phyloP scores from a whole-genome alignment of 1,284 basidiomycete genomes.

The Cryptococcus sp. region DNA sequence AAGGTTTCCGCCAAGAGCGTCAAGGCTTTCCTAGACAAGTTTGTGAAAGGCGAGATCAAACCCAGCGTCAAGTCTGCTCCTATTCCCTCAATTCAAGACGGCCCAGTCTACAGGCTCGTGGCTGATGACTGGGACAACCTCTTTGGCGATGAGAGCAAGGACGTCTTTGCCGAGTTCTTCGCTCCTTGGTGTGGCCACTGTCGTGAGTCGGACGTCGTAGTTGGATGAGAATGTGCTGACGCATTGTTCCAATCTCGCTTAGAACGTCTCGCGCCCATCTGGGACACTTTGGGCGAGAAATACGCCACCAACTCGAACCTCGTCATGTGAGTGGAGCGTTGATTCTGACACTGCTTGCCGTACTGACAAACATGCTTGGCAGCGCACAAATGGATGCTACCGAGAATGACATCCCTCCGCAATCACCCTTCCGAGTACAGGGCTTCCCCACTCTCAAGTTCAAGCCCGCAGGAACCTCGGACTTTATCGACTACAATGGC shows the following conservation, averaged over 20 bases:
- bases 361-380: background rate
- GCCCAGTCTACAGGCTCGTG: conserved; percentile 80
- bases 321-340: conserved; percentile 64
- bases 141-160: conserved; percentile 83
- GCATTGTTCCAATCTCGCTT: conserved; percentile 10
- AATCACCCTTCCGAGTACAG: conserved; percentile 77
- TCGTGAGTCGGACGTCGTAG: conserved; percentile 30
- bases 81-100: conserved; percentile 79
- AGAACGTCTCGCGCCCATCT: conserved; percentile 81
- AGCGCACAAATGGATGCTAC: conserved; percentile 96
- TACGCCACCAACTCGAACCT: conserved; percentile 80
- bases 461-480: conserved; percentile 80
- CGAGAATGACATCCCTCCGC: conserved; percentile 92
- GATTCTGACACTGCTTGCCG: conserved; percentile 2
- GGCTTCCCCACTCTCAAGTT: conserved; percentile 96
- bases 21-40: conserved; percentile 66
- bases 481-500: conserved; percentile 91
- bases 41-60: conserved; percentile 69
- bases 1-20: conserved; percentile 58
- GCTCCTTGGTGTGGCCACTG: conserved; percentile 78
- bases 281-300: conserved; percentile 87
- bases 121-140: conserved; percentile 87
- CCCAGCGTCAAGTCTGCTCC: conserved; percentile 90
- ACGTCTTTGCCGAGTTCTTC: conserved; percentile 96
- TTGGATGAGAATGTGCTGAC: background rate